A percentile compares a stretch with the other conserved stretches of the same genome.
These are phyloP conservation scores for Akebia trifoliata DNA, from an alignment of 164 flowering plant species.

Conservation along the genomic window DNA sequence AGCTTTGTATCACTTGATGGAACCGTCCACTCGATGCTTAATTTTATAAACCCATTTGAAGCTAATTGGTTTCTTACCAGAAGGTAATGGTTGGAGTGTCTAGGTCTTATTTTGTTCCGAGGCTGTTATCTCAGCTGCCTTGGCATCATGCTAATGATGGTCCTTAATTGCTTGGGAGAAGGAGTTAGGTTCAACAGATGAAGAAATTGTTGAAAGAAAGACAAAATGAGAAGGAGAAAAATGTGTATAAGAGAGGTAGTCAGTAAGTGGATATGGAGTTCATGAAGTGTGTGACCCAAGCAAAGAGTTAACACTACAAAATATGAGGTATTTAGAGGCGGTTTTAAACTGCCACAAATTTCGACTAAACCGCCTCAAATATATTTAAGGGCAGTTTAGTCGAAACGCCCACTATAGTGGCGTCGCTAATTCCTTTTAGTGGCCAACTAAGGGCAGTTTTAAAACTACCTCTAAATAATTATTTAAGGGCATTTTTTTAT, in stretches of 20 bases:
- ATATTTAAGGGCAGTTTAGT: no score
- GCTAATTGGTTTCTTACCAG: neutral
- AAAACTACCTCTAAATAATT: no score
- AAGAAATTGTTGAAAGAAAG: neutral
- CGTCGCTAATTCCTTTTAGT: no score
- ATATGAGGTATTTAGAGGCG: no score
- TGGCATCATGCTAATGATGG: neutral
- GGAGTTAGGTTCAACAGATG: neutral
- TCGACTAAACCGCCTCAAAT: no score
- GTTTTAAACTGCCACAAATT: no score
- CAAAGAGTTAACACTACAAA: no score
- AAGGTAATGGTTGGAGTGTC: neutral
- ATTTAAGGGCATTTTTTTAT: no score
- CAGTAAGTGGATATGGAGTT: neutral
- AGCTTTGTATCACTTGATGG: no score
- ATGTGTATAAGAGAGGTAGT: neutral
- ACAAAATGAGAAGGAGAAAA: neutral
- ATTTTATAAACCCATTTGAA: slow-evolving; percentile 7
- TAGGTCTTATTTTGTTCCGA: neutral
- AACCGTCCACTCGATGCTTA: neutral
- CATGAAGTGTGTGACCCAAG: no score
- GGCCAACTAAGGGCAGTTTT: no score
- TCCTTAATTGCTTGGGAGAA: neutral
- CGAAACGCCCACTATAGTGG: no score
- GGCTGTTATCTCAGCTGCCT: neutral